Base-by-base conservation (phyloP, 495 filamentous ascomycete genomes). In the Podospora bellae-mahoneyi region DNA sequence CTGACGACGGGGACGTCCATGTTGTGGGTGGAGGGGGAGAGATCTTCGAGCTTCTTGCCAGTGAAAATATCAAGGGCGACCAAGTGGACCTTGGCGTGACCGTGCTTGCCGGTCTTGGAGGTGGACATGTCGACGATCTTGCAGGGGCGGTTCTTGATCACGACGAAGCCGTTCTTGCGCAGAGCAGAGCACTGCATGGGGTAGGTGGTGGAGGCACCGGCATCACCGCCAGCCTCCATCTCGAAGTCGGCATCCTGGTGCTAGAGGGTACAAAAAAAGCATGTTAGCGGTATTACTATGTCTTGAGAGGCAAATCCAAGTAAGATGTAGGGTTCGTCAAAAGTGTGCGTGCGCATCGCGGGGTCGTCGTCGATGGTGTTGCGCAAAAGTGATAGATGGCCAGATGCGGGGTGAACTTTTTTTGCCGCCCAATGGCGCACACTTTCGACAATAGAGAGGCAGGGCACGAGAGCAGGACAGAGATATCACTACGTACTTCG, bases 91-190 rank as follows among this genome's bases (percentile, higher is more conserved):
- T 99, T 99, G 82, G 95, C 95, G 90, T 99, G 95, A 81, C 95
- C 95, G 91, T 99, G 95, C 92, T 99, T 99, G 81, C 95, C 95
- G 71, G 95, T 99, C 93, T 99, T 99, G 78, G 95, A 99, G 83
- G 95, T 99, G 70, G 91, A 94, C 95, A 99, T 99, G 78, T 97
- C 95, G 80, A 97, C 92, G 75, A 99, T 99, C 90, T 97, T 98
- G 93, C 95, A 99, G 70, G 95, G 95, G 75, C 95, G 94, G 79
- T 85, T 83, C 88, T 99, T 98, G 84, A 99, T 98, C 76, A 94
- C 91, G 84, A 99, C 95, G 76, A 89, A 88, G 74, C 95, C 95
- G 89, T 94, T 95, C 93, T 99, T 98, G 76, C 95, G 89, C 85
- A 99, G 88, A 73, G 95, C 94, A 83, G 95, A 99, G 84, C 95